Base-by-base conservation (phyloP, 202 grass and related monocot genomes). In the Setaria viridis region DNA sequence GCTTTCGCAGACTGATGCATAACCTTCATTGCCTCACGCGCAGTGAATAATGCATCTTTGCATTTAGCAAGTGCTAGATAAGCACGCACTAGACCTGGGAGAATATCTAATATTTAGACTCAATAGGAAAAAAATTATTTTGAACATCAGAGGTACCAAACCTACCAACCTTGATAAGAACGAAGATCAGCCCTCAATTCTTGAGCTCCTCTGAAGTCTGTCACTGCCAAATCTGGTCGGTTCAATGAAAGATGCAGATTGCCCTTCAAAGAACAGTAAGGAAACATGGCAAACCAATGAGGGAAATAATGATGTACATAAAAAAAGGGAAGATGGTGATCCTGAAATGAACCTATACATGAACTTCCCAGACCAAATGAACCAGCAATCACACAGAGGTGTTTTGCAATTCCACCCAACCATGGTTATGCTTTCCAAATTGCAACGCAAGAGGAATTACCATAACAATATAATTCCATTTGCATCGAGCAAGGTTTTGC, bases 1-100 rank as follows among this genome's bases (percentile, higher is more conserved):
- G 93, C 91, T 92, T 96, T 96, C 62, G 93, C 93, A 69, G 96
- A 99, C 91, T 99, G 96, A 81, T 95, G 92, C 93, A 96, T 96
- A 80, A 93, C 88, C 80, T 94, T 99, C 96, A 99, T 99, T 82
- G 96, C 96, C 82, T 99, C 93, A 0, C 93, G 88, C 65, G 96
- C 96, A 78, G 88, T 99, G 83, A 94, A 99, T 74, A 99, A 79
- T 83, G 96, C 96, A 66, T 99, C 96, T 79, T 99, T 99, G 39
- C 86, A 94, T 89, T 99, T 96, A 37, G 93, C 89, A 85, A 99
- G 93, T 86, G 91, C 93, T 73, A 99, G 90, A 80, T 99, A 99
- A 82, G 90, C 90, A 88, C 85, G 84, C 42, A 99, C 96, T 74
- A 99, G 76, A 70, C 93, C 96, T 99, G 76, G 69, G 83, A 72